Evolutionary conservation across 768 basidiomycete species (phyloP).

Genomic region (Pleurotus cornucopiae): DNA sequence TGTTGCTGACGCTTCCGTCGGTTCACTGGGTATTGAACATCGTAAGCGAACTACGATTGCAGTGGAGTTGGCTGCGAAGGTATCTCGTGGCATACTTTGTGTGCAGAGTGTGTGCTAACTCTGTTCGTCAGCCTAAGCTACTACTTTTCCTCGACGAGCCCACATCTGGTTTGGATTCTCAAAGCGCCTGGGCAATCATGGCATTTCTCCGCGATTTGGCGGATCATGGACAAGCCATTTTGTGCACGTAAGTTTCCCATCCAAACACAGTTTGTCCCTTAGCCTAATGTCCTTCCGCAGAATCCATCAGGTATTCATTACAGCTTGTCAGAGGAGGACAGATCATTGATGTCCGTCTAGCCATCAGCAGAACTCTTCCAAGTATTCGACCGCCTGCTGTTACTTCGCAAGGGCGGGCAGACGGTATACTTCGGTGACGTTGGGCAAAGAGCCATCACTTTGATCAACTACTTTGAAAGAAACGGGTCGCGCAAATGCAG

Average conservation of each 20-base stretch:
- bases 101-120: neutral
- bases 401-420: slow-evolving; percentile 61
- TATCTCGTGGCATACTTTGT: too few relatives aligned
- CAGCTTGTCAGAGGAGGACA: too few relatives aligned
- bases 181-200: slow-evolving; percentile 81
- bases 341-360: slow-evolving; percentile 17
- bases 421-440: slow-evolving; percentile 57
- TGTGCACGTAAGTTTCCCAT: slow-evolving; percentile 60
- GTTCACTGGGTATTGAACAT: slow-evolving; percentile 64
- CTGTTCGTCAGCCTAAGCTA: slow-evolving; percentile 52
- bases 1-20: slow-evolving; percentile 65
- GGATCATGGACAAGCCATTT: slow-evolving; percentile 77
- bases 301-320: slow-evolving; percentile 35
- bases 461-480: slow-evolving; percentile 59
- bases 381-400: slow-evolving; percentile 61
- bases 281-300: slow-evolving; percentile 16
- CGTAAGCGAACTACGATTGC: slow-evolving; percentile 83
- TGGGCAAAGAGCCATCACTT: slow-evolving; percentile 43
- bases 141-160: slow-evolving; percentile 88
- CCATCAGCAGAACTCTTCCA: slow-evolving; percentile 10
- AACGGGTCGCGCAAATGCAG: slow-evolving; percentile 52
- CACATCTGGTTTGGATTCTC: slow-evolving; percentile 85
- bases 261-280: too few relatives aligned
- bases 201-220: slow-evolving; percentile 72
- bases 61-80: slow-evolving; percentile 84